These are phyloP conservation scores for Rhizopogon vinicolor DNA, from an alignment of 768 basidiomycete genomes.

Conservation along the genomic window DNA sequence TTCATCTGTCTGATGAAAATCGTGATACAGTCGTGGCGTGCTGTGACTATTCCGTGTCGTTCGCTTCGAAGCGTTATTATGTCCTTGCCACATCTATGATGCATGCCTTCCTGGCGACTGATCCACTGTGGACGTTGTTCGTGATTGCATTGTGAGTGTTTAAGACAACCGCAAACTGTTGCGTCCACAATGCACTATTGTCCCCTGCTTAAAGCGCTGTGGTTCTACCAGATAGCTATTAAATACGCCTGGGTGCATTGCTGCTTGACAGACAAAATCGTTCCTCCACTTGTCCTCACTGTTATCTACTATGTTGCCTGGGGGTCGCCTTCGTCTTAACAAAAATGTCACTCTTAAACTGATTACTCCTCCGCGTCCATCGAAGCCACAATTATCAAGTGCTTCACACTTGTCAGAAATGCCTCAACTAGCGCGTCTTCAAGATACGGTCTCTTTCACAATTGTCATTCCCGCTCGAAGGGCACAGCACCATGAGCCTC, in stretches of 20 bases:
- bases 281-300: background rate
- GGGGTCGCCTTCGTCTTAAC: constrained; percentile 1
- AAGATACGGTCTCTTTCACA: background rate
- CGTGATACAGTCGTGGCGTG: too few relatives aligned
- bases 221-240: background rate
- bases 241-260: background rate
- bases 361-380: constrained; percentile 1
- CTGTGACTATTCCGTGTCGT: background rate
- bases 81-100: too few relatives aligned
- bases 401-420: too few relatives aligned
- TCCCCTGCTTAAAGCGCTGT: background rate
- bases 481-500: background rate
- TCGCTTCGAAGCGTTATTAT: background rate
- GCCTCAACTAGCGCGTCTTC: background rate
- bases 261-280: background rate
- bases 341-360: constrained; percentile 5
- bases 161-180: background rate
- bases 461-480: background rate
- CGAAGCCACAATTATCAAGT: background rate
- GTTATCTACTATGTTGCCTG: constrained; percentile 8
- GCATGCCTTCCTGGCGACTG: background rate
- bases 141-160: background rate
- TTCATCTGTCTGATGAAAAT: background rate
- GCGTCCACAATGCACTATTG: constrained; percentile 4
- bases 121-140: background rate